These are phyloP conservation scores for Ustanciosporium gigantosporum DNA, from an alignment of 1,284 basidiomycete genomes.

Conservation along the genomic window DNA sequence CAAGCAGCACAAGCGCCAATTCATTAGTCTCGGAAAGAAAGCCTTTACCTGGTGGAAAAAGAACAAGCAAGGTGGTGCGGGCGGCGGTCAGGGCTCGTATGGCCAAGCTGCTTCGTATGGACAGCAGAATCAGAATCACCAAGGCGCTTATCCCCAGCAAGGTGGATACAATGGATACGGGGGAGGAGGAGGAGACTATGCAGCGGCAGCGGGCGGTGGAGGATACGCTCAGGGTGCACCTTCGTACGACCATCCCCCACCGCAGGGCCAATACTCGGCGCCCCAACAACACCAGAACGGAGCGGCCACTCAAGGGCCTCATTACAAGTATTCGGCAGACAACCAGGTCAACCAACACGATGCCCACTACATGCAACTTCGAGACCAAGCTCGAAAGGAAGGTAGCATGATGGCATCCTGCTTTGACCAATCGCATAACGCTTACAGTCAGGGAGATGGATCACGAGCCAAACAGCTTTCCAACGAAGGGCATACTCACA, in stretches of 20 bases:
- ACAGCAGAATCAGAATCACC: neutral
- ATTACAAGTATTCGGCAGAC: constrained; percentile 44
- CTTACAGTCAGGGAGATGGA: constrained; percentile 74
- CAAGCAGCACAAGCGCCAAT: constrained; percentile 49
- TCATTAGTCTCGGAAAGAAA: constrained; percentile 50
- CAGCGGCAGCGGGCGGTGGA: constrained; percentile 11
- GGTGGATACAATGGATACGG: constrained; percentile 3
- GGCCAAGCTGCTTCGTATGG: constrained; percentile 10
- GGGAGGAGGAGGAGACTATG: constrained; percentile 12
- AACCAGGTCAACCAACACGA: constrained; percentile 59
- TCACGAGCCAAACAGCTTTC: constrained; percentile 81
- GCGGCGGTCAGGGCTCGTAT: constrained; percentile 8
- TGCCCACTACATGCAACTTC: constrained; percentile 52
- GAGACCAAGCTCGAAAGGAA: constrained; percentile 52
- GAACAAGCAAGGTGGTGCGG: constrained; percentile 21
- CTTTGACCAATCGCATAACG: constrained; percentile 61
- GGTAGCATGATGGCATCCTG: constrained; percentile 56
- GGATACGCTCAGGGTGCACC: neutral
- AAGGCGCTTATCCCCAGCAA: neutral
- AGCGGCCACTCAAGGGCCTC: constrained; percentile 30
- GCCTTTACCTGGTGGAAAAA: constrained; percentile 48
- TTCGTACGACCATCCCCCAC: constrained; percentile 29
- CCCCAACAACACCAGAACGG: constrained; percentile 19
- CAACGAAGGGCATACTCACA: constrained; percentile 79
- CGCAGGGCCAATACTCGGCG: constrained; percentile 42